Evolutionary conservation across 352 stramenopile genomes (phyloP), one percentile per base, ranked within the genome.

Genomic region (Pythium dissotocum): DNA sequence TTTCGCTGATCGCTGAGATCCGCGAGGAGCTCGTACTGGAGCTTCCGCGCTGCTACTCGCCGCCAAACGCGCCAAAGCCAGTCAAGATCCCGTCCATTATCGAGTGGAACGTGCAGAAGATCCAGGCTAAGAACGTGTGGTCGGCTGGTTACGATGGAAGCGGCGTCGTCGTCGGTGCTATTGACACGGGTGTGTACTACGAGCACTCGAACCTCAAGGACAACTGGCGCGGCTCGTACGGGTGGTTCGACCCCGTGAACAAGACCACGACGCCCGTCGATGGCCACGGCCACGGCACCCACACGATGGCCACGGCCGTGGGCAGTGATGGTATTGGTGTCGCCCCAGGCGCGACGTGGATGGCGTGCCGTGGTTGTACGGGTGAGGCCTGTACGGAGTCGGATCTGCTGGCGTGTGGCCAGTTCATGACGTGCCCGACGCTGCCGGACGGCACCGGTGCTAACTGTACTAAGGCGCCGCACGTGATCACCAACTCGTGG

Each of bases 151-250:
- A 58, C 32, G 63, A 30, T 14, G 71, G 66, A 28, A 33, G 58
- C 28, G 63, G 63, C 54, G 28, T 77, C 62, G 63, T 69, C 6
- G 54, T 77, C 21, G 61, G 56, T 7, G 60, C 32, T 28, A 74
- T 77, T 48, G 71, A 77, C 46, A 63, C 71, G 21, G 71, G 71
- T n/a, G 71, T 74, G 28, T 55, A 63, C 7, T 55, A 59, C 56
- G 58, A 66, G 13, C 71, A 77, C 54, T 8, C 36, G 2, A 24
- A 32, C 10, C 32, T 74, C 9, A 51, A 56, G 21, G 18, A n/a
- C 26, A 67, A 53, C 35, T 67, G 49, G 21, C 61, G 61, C 21
- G 30, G 35, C 38, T 36, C 24, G 1, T 61, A 75, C 48, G 64
- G 64, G 8, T 61, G 55, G 59, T 77, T 63, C 48, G 61, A 77